phyloP scores from a whole-genome alignment of 2,329 filamentous ascomycete species.

The Ceratocystis papillata region DNA sequence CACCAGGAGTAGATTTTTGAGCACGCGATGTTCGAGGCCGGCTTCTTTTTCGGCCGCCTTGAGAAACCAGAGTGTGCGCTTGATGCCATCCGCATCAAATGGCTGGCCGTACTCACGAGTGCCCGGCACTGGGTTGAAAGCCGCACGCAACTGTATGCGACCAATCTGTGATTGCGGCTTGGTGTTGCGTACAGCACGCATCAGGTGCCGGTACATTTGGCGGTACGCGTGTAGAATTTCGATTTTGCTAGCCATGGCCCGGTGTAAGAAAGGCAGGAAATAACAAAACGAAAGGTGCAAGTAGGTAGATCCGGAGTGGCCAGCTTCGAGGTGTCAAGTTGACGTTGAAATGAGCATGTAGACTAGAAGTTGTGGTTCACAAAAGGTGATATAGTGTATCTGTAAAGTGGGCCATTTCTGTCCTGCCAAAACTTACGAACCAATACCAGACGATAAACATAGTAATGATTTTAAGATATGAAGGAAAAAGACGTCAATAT shows the following conservation, averaged over 20 bases:
- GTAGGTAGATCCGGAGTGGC: background rate
- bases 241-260: conserved; percentile 25
- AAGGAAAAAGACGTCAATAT: background rate
- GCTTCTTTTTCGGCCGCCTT: conserved; percentile 50
- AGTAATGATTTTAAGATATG: background rate
- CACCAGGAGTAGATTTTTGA: conserved; percentile 56
- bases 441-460: too few relatives aligned
- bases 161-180: conserved; percentile 54
- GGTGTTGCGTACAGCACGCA: conserved; percentile 63
- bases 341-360: too few relatives aligned
- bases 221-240: conserved; percentile 57
- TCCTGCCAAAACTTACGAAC: too few relatives aligned
- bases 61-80: conserved; percentile 61
- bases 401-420: background rate
- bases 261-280: background rate
- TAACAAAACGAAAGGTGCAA: background rate
- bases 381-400: background rate
- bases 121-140: conserved; percentile 39
- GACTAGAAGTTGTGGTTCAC: background rate
- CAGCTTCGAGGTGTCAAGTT: too few relatives aligned
- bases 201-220: conserved; percentile 52
- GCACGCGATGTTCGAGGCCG: conserved; percentile 60
- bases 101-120: conserved; percentile 28
- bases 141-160: conserved; percentile 47
- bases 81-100: conserved; percentile 43